phyloP scores from a whole-genome alignment of 805 yeast species.

The Kazachstania bromeliacearum region DNA sequence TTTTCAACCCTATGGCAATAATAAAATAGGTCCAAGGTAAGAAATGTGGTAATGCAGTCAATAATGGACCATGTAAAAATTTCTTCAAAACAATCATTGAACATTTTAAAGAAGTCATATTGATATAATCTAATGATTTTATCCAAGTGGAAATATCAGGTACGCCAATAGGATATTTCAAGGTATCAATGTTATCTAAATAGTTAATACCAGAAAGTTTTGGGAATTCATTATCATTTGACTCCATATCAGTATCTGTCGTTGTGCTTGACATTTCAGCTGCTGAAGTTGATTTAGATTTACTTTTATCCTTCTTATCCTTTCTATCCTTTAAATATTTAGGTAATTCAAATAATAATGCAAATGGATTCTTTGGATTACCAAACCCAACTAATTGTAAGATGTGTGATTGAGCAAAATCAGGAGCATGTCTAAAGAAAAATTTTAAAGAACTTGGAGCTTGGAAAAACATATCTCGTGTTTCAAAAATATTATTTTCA shows the following conservation, averaged over 20 bases:
- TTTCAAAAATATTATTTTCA: constrained; percentile 52
- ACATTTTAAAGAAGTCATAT: constrained; percentile 56
- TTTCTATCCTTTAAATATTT: constrained; percentile 63
- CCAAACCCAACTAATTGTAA: constrained; percentile 73
- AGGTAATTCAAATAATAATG: constrained; percentile 61
- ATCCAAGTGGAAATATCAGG: constrained; percentile 40
- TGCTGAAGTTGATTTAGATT: constrained; percentile 12
- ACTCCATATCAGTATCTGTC: constrained; percentile 2
- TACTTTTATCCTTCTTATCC: constrained; percentile 60
- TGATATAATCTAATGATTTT: constrained; percentile 43
- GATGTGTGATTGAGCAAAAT: constrained; percentile 68
- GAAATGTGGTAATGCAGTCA: constrained; percentile 62
- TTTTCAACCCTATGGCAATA: constrained; percentile 50
- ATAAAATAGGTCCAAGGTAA: constrained; percentile 72
- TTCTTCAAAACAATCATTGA: constrained; percentile 59
- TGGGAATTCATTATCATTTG: neutral
- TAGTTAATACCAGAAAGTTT: constrained; percentile 7
- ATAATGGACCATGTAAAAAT: constrained; percentile 57
- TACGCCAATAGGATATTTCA: constrained; percentile 16
- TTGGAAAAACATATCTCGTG: constrained; percentile 33
- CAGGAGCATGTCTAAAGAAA: constrained; percentile 69
- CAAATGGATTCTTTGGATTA: constrained; percentile 65
- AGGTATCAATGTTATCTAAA: constrained; percentile 23
- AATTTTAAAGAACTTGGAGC: constrained; percentile 38
- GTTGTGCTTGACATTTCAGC: neutral